Base-by-base conservation (phyloP, 169 alveolate genomes). In the Cryptosporidium meleagridis region DNA sequence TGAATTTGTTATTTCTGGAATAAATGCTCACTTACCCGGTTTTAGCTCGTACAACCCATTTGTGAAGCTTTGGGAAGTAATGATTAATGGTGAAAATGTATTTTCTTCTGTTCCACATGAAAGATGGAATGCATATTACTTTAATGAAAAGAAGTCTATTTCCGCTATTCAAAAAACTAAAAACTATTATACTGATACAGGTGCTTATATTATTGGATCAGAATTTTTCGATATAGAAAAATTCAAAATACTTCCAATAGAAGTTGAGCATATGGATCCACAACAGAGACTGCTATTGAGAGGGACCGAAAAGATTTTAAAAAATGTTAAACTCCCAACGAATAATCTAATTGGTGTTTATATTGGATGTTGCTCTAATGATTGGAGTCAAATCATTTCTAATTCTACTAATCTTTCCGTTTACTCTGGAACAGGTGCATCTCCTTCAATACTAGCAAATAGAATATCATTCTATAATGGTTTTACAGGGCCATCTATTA, bases 401-500 rank as follows among this genome's bases (percentile, higher is more conserved):
- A 44, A 59, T 65, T 80, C 80, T 41, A 53, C 52, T 4, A 12
- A 29, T 7, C 67, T 75, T 2, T 70, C 89, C 14, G 92, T 71
- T 65, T 93, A 62, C 48, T 52, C 95, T 6, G 95, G 94, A 14
- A 92, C 95, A 6, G 92, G 94, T 0, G 73, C 87, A 21, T 91
- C 95, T n/a, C 91, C 92, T 6, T 92, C 93, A 37, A 84, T 93
- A 41, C 35, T 93, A 41, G 92, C 95, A 53, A 94, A 94, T 48
- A 87, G 96, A 2, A 65, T 93, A 5, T 93, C 95, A 41, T 94
- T 92, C 69, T 71, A 71, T 62, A 86, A 85, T 52, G 94, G 93
- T 0, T 80, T 93, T 33, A 69, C 70, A 69, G 96, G 96, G 29
- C 95, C 96, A 1, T 93, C 95, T 26, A 39, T 94, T 48, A 75